phyloP scores from a whole-genome alignment of 306 rosid species.

The Fragaria iinumae region DNA sequence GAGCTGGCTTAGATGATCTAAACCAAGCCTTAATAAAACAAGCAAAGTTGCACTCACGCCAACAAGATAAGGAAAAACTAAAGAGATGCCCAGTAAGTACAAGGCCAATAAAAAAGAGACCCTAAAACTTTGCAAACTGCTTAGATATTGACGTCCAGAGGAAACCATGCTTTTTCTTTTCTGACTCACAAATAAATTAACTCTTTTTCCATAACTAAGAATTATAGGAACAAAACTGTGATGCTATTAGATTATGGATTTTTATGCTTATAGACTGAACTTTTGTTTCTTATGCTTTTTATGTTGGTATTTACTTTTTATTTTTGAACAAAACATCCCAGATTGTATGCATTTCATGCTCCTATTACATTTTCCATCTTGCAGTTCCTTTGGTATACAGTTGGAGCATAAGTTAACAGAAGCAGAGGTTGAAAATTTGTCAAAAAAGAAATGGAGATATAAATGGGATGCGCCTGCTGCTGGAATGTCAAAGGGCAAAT shows the following conservation, averaged over 20 bases:
- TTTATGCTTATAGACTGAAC: background rate
- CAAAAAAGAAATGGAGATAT: slow-evolving; percentile 48
- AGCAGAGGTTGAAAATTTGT: slow-evolving; percentile 56
- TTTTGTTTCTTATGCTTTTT: background rate
- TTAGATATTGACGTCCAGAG: background rate
- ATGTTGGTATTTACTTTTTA: background rate
- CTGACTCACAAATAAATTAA: background rate
- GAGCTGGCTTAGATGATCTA: background rate
- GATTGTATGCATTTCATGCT: background rate
- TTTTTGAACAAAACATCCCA: background rate
- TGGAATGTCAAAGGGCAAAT: slow-evolving; percentile 74
- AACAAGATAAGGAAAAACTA: background rate
- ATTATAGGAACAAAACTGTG: background rate
- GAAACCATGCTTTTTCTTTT: background rate
- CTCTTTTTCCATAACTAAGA: background rate
- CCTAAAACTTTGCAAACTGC: background rate
- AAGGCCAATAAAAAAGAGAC: background rate
- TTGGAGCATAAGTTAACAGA: slow-evolving; percentile 57
- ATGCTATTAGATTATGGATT: background rate
- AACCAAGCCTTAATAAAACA: background rate
- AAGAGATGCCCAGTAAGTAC: background rate
- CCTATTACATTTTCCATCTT: background rate
- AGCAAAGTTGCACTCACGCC: too few relatives aligned
- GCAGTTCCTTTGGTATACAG: slow-evolving; percentile 68
- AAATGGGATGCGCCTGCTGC: slow-evolving; percentile 71